phyloP scores from a whole-genome alignment of 306 rosid species.

The Glycine soja region DNA sequence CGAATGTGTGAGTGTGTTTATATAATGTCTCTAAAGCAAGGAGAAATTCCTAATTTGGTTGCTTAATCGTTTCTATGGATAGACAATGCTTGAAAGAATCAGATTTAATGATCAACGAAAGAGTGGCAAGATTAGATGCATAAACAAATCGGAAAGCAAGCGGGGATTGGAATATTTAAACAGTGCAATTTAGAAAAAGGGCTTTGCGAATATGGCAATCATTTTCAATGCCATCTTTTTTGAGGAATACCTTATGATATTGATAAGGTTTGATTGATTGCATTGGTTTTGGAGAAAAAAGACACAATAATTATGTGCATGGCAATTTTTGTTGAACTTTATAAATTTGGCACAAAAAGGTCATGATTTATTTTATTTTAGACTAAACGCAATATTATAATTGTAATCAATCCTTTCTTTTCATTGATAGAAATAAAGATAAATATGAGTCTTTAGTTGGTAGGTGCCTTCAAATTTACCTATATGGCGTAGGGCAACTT shows the following conservation, averaged over 20 bases:
- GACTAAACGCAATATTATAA: conserved; percentile 2
- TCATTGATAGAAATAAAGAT: conserved; percentile 2
- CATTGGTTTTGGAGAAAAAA: neutral
- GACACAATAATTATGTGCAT: neutral
- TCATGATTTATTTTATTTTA: neutral
- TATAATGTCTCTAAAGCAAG: neutral
- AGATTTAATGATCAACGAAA: conserved; percentile 28
- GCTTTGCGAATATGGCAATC: conserved; percentile 4
- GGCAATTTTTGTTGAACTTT: neutral
- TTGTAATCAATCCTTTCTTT: neutral
- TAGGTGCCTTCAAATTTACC: conserved; percentile 2
- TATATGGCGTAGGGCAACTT: conserved; percentile 1
- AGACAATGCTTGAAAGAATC: conserved; percentile 17
- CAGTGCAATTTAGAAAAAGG: neutral
- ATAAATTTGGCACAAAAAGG: neutral
- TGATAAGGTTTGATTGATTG: conserved; percentile 44
- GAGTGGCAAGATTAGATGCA: conserved; percentile 4
- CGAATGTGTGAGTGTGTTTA: neutral
- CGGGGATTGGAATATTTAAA: conserved; percentile 2
- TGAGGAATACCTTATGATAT: conserved; percentile 21
- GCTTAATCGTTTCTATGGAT: conserved; percentile 23
- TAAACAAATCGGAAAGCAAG: conserved; percentile 19
- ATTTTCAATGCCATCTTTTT: conserved; percentile 24
- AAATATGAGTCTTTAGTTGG: neutral
- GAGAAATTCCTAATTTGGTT: neutral